A percentile compares a stretch with the other conserved stretches of the same genome.
These are phyloP conservation scores for Inonotus hispidus DNA, from an alignment of 1,284 basidiomycete genomes.

Conservation along the genomic window DNA sequence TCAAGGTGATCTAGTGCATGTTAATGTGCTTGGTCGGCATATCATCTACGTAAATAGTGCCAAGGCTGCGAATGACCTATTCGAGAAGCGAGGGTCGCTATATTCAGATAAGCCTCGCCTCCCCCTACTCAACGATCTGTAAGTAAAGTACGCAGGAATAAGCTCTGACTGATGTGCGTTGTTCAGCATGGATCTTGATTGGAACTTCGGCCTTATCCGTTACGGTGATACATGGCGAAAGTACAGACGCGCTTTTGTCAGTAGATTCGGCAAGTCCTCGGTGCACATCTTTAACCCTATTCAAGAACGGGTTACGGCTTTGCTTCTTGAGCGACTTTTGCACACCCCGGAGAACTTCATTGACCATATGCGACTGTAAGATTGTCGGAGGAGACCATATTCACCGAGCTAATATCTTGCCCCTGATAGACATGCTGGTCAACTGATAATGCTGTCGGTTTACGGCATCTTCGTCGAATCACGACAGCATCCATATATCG, in stretches of 20 bases:
- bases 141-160: background rate
- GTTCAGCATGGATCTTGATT: slow-evolving; percentile 10
- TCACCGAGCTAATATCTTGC: no score
- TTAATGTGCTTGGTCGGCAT: slow-evolving; percentile 22
- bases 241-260: slow-evolving; percentile 24
- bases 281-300: slow-evolving; percentile 20
- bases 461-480: slow-evolving; percentile 8
- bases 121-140: slow-evolving; percentile 10
- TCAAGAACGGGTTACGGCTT: slow-evolving; percentile 21
- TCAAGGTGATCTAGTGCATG: slow-evolving; percentile 23
- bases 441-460: slow-evolving; percentile 7
- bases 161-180: background rate
- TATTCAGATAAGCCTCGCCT: slow-evolving; percentile 23
- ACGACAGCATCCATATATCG: slow-evolving; percentile 2
- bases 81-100: slow-evolving; percentile 23
- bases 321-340: slow-evolving; percentile 22
- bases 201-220: slow-evolving; percentile 20
- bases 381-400: background rate
- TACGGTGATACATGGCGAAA: slow-evolving; percentile 27
- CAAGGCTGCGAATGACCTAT: slow-evolving; percentile 21
- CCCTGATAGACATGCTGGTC: slow-evolving; percentile 7
- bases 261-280: slow-evolving; percentile 22
- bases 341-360: slow-evolving; percentile 23
- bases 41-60: slow-evolving; percentile 23
- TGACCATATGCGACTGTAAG: slow-evolving; percentile 25